Conservation (phyloP, 2,329 filamentous ascomycete genomes). For the Ceratocystis lukuohia region DNA sequence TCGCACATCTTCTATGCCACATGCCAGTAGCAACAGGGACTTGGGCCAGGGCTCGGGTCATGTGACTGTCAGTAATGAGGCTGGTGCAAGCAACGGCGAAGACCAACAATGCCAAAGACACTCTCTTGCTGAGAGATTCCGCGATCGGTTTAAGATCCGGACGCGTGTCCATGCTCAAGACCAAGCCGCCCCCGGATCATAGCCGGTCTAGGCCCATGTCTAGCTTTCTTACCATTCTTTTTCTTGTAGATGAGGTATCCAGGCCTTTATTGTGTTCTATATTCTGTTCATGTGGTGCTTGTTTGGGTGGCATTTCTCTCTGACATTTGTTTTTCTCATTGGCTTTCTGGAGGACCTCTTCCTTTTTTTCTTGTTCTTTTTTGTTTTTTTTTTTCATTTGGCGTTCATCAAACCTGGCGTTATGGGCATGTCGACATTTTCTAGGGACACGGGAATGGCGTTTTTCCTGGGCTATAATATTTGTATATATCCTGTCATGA, state of each 20-base stretch:
- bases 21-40: background rate
- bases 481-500: background rate
- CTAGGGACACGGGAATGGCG: background rate
- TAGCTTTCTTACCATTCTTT: background rate
- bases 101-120: slow-evolving; percentile 29
- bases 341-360: background rate
- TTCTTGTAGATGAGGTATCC: background rate
- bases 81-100: slow-evolving; percentile 19
- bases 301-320: background rate
- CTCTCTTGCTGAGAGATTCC: slow-evolving; percentile 36
- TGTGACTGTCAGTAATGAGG: background rate
- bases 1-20: background rate
- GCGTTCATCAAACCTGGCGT: background rate
- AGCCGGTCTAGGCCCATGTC: background rate
- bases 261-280: background rate
- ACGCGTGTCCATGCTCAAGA: slow-evolving; percentile 31
- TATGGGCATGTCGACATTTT: background rate
- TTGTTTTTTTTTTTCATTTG: too few relatives aligned
- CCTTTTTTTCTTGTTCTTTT: background rate
- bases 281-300: background rate
- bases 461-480: background rate
- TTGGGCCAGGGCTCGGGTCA: background rate
- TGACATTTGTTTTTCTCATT: background rate
- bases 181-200: background rate
- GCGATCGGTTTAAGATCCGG: slow-evolving; percentile 40